phyloP scores from a whole-genome alignment of 2,329 filamentous ascomycete genomes.

The Bisporella sp. region DNA sequence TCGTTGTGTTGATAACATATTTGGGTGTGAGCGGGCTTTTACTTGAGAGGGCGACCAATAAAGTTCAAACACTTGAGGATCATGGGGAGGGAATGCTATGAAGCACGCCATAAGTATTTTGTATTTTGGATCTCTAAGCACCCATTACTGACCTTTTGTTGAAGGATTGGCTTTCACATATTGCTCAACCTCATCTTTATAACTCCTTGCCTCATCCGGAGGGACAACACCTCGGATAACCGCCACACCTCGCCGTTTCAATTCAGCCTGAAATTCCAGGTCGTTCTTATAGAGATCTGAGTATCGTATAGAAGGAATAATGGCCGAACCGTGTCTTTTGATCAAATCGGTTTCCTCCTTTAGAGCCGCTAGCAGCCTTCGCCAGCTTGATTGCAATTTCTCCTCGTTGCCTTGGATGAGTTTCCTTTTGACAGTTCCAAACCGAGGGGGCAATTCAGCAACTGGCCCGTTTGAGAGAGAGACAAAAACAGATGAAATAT shows the following conservation, averaged over 20 bases:
- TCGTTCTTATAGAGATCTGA: conserved; percentile 26
- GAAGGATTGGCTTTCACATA: conserved; percentile 59
- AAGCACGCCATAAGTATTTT: too few species aligned
- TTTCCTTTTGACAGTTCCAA: conserved; percentile 45
- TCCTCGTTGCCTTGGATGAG: conserved; percentile 44
- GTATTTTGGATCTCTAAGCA: too few species aligned
- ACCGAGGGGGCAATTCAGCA: conserved; percentile 44
- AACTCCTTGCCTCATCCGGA: conserved; percentile 52
- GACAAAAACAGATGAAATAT: conserved; percentile 55
- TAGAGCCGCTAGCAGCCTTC: conserved; percentile 38
- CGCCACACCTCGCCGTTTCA: conserved; percentile 10
- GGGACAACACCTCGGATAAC: conserved; percentile 64
- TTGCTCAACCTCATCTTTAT: conserved; percentile 56
- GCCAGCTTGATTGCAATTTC: conserved; percentile 40
- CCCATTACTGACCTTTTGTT: conserved; percentile 32
- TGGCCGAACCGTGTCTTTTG: conserved; percentile 33
- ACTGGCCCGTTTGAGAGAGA: conserved; percentile 43
- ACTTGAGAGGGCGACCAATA: conserved; percentile 69
- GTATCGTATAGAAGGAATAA: conserved; percentile 47
- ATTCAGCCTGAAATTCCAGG: background rate
- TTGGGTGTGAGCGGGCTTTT: conserved; percentile 58
- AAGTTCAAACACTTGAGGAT: conserved; percentile 66
- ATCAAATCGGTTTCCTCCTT: conserved; percentile 41
- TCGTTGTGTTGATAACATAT: conserved; percentile 52
- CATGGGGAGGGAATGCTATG: conserved; percentile 54